Percentiles rank a stretch among this genome's conserved stretches.
These are phyloP conservation scores for Mortierella sp. DNA, from an alignment of 371 early-diverging fungal genomes.

Conservation along the genomic window DNA sequence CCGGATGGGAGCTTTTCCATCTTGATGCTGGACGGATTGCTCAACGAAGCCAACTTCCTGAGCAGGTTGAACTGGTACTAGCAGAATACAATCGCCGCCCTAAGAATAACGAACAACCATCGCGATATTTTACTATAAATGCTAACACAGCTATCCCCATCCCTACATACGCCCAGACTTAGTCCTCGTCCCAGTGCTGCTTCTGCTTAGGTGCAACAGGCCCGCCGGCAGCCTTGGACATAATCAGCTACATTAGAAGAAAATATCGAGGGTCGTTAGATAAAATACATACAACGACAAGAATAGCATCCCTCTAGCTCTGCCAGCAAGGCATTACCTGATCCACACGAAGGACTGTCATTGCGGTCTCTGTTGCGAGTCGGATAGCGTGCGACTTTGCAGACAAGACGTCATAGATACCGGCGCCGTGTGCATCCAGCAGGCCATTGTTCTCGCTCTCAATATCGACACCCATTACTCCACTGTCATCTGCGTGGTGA, in stretches of 20 bases:
- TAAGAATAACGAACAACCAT: not conserved
- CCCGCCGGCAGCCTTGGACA: conserved; percentile 98
- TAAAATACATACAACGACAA: too few species aligned
- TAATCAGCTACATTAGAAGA: conserved; percentile 79
- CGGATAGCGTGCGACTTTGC: conserved; percentile 91
- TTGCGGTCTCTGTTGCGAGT: conserved; percentile 93
- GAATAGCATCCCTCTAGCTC: too few species aligned
- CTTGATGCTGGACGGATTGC: too few species aligned
- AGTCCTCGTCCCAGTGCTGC: conserved; percentile 93
- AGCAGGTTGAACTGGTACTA: too few species aligned
- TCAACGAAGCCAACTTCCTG: too few species aligned
- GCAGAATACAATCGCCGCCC: too few species aligned
- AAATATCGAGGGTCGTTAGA: too few species aligned
- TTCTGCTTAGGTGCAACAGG: conserved; percentile 93
- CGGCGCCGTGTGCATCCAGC: conserved; percentile 81
- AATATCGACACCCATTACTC: conserved; percentile 56
- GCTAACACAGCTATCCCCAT: too few species aligned
- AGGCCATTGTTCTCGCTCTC: conserved; percentile 79
- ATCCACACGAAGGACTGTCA: conserved; percentile 95
- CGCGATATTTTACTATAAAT: too few species aligned
- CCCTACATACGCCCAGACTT: conserved; percentile 43
- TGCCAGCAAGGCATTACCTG: conserved; percentile 66
- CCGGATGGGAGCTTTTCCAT: too few species aligned
- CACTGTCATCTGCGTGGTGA: conserved; percentile 81
- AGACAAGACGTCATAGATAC: conserved; percentile 83